Evolutionary conservation across 169 alveolate genomes (phyloP), one percentile per base, ranked within the genome.

Genomic region (Cystoisospora suis): DNA sequence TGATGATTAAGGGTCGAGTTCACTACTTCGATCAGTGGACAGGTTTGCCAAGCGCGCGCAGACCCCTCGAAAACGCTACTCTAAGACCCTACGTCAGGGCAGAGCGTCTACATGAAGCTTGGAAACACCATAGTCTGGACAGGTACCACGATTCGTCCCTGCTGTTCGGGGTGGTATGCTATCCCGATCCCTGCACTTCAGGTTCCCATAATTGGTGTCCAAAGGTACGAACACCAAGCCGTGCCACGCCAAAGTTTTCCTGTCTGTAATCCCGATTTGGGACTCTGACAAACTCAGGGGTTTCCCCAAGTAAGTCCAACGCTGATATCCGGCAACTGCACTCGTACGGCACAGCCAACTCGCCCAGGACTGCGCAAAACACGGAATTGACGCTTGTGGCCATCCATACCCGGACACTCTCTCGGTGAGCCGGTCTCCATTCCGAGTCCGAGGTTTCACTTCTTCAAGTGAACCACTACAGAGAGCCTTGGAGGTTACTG

Each of bases 1-100:
- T 91, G 90, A 75, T 49, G 34, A 27, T 91, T 45, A 87, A 59
- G 45, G 93, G 91, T 40, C 93, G 94, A 7, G 88, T 87, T 7
- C 94, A 91, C 79, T 91, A 45, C 79, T 88, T 91, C 79, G 94
- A 91, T 77, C 75, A 91, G 59, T 91, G 94, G 94, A 80, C 86
- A 34, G 94, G 94, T 88, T 0, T 75, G 81, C 40, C 9, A n/a
- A n/a, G n/a, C n/a, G n/a, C n/a, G n/a, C n/a, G n/a, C n/a, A n/a
- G n/a, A n/a, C n/a, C 69, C 20, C 80, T 23, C 47, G 38, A 0
- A 0, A 34, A 0, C 17, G 27, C n/a, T 59, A 46, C 69, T 34
- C 23, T 34, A 61, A 15, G 23, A 59, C 6, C 59, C 12, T 0
- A 36, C 38, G 38, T 40, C 49, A 85, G 93, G 90, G 38, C 88